A percentile compares a stretch with the other conserved stretches of the same genome.
Evolutionary conservation across 2,329 filamentous ascomycete species (phyloP).

Genomic region (Amylocarpus encephaloides): DNA sequence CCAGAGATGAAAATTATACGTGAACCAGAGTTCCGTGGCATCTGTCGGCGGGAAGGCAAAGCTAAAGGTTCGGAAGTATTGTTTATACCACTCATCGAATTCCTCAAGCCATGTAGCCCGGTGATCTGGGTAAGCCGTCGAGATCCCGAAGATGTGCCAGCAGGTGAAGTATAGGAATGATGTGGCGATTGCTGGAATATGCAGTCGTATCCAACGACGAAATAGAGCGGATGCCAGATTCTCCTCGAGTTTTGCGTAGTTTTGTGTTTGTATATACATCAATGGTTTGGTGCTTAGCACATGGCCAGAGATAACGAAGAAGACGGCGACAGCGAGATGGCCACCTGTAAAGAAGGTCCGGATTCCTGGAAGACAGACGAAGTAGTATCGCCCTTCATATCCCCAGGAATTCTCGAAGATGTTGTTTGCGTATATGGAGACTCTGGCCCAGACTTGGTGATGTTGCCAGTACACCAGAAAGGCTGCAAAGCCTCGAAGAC

Average conservation of each 20-base stretch:
- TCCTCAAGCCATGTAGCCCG: constrained; percentile 8
- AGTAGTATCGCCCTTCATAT: constrained; percentile 18
- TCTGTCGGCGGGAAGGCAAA: constrained; percentile 55
- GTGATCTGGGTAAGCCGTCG: constrained; percentile 10
- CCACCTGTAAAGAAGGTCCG: constrained; percentile 53
- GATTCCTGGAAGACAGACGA: constrained; percentile 47
- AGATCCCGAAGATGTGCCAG: constrained; percentile 27
- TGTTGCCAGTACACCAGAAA: constrained; percentile 38
- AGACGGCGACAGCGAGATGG: constrained; percentile 49
- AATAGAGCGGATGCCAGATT: constrained; percentile 42
- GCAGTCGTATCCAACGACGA: constrained; percentile 41
- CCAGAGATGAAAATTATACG: constrained; percentile 53
- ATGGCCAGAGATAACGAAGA: constrained; percentile 46
- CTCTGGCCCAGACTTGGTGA: constrained; percentile 12
- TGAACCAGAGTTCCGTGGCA: constrained; percentile 42
- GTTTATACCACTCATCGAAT: constrained; percentile 24
- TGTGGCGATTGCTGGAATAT: constrained; percentile 38
- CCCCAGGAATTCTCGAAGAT: constrained; percentile 11
- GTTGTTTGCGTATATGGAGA: not conserved
- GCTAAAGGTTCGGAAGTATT: constrained; percentile 58
- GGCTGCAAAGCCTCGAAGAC: constrained; percentile 40
- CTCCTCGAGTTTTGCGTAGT: constrained; percentile 26
- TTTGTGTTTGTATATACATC: constrained; percentile 33
- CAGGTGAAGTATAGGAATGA: constrained; percentile 34
- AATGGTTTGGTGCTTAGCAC: constrained; percentile 40